These are phyloP conservation scores for Conticribra guillardii DNA, from an alignment of 108 stramenopile genomes.

Conservation along the genomic window DNA sequence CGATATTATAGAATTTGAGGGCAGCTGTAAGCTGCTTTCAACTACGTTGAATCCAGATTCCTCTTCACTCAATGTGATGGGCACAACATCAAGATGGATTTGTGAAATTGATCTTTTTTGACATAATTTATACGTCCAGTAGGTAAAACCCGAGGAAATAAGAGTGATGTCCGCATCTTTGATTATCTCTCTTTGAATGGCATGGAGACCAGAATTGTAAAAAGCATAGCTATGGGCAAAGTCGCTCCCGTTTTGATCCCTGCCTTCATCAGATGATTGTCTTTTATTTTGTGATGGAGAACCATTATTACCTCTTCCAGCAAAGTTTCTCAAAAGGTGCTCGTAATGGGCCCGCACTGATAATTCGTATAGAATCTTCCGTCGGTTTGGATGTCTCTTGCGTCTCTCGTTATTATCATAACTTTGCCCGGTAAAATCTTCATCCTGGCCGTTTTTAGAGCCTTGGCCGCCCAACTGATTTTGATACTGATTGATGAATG, in stretches of 20 bases:
- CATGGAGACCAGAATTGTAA: slow-evolving; percentile 33
- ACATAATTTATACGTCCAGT: slow-evolving; percentile 42
- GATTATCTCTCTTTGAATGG: slow-evolving; percentile 9
- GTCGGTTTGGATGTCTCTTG: slow-evolving; percentile 28
- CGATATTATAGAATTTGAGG: not conserved
- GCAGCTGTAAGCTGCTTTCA: not conserved
- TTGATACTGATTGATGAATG: slow-evolving; percentile 8
- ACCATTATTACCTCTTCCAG: slow-evolving; percentile 1
- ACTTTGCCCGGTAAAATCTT: not conserved
- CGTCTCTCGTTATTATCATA: not conserved
- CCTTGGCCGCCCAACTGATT: too few relatives aligned
- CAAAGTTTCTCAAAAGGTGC: slow-evolving; percentile 2
- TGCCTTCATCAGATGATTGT: slow-evolving; percentile 10
- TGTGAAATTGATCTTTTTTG: slow-evolving; percentile 28
- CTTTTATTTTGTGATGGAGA: too few relatives aligned
- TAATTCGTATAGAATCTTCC: slow-evolving; percentile 39
- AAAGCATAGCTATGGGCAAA: slow-evolving; percentile 18
- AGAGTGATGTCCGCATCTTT: not conserved
- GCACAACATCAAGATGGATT: slow-evolving; percentile 18
- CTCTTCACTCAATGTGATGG: not conserved
- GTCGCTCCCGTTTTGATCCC: not conserved
- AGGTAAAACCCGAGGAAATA: slow-evolving; percentile 32
- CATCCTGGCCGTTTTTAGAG: not conserved
- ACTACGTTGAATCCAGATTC: not conserved
- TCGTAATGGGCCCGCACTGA: slow-evolving; percentile 42